phyloP scores from a whole-genome alignment of 805 yeast genomes.

The Kregervanrija pseudodelftensis region DNA sequence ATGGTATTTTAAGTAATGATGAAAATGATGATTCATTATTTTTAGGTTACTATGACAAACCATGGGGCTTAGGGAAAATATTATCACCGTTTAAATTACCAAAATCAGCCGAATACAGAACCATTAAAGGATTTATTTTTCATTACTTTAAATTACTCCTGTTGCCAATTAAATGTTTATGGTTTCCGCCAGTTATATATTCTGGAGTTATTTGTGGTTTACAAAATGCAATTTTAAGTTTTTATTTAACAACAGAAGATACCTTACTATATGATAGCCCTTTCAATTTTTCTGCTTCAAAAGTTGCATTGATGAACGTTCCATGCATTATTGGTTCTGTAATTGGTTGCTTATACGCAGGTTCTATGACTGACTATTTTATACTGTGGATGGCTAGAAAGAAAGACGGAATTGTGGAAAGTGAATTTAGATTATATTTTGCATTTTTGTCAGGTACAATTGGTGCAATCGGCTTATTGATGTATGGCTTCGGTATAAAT shows the following conservation, averaged over 20 bases:
- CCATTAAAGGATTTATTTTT: conserved; percentile 13
- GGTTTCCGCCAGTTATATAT: conserved; percentile 53
- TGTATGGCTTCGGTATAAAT: conserved; percentile 64
- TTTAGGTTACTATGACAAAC: conserved; percentile 20
- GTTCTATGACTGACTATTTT: conserved; percentile 54
- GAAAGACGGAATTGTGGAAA: conserved; percentile 53
- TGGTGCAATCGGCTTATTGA: conserved; percentile 52
- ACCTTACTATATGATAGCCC: conserved; percentile 55
- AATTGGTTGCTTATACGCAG: conserved; percentile 61
- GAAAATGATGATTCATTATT: conserved; percentile 14
- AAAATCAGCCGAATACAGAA: not conserved
- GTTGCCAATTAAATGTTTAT: conserved; percentile 21
- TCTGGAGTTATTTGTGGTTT: conserved; percentile 73
- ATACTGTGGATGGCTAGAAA: conserved; percentile 59
- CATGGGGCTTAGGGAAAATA: conserved; percentile 10
- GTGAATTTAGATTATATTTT: conserved; percentile 56
- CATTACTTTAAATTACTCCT: conserved; percentile 34
- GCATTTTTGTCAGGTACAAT: conserved; percentile 49
- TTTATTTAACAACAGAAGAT: conserved; percentile 68
- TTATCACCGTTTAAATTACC: conserved; percentile 12
- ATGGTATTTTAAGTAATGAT: conserved; percentile 23
- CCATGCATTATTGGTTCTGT: conserved; percentile 61
- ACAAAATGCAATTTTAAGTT: conserved; percentile 67
- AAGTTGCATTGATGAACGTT: conserved; percentile 73
- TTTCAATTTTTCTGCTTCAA: conserved; percentile 53